Base-by-base conservation (phyloP, 2,329 filamentous ascomycete species). In the Talaromyces marneffei region DNA sequence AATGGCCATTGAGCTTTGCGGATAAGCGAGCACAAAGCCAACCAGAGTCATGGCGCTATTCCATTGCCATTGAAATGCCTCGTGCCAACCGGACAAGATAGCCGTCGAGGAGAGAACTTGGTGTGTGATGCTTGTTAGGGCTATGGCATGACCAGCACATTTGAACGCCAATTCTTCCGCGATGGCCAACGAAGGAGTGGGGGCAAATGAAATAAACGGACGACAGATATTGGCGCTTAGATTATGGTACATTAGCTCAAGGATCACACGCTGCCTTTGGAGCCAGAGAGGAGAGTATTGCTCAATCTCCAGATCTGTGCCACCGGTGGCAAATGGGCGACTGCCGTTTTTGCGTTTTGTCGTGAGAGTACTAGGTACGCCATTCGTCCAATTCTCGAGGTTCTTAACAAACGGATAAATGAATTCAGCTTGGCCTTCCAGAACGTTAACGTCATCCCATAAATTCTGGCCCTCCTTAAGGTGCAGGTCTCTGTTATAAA, bases 31-130 rank as follows among this genome's bases (percentile, higher is more conserved):
- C 2, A 77, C 65, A 63, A 76, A 80, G 5, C 77, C 78, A 12
- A 79, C 60, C 2, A 79, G 67, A 4, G 74, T 72, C 31, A 80
- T 64, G 1, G 74, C 67, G 0, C 76, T 74, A 59, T 78, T 75
- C 75, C 77, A 79, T 63, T 79, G 77, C 70, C 74, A 80, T 42
- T 77, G 75, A 55, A 77, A 79, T 0, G 71, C 69, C 56, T 77
- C 73, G 60, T 75, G 70, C 71, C 71, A 77, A 5, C 76, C 75
- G 16, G 63, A 60, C 0, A 78, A 64, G 31, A 77, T 67, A 16
- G 69, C 66, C 1, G 74, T 75, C 2, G 66, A 63, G 1, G 64
- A 64, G 14, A 70, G 65, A 2, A 73, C 66, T 44, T 78, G 75
- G 37, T 77, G 70, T 35, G 74, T 70, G 25, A 79, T 77, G 16